A percentile compares a stretch with the other conserved stretches of the same genome.
Conservation (phyloP, 345 rosid species). For the Psidium guajava region DNA sequence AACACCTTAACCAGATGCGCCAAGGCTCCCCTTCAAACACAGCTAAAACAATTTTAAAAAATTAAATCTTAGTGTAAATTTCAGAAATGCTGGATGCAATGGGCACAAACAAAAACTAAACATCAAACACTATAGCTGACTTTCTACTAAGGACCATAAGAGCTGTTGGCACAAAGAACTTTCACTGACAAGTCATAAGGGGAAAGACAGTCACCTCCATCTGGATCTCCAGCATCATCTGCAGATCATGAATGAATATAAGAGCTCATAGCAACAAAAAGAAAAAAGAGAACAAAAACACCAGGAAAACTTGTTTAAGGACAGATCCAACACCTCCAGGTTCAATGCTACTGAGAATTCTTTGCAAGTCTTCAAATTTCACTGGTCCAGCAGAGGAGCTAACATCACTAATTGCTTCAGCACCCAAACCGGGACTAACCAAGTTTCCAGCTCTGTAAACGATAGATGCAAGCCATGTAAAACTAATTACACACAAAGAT, state of each 20-base stretch:
- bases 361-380: slow-evolving; percentile 76
- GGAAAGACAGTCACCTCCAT: slow-evolving; percentile 46
- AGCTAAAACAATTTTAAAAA: neutral
- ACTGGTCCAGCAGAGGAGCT: slow-evolving; percentile 88
- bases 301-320: neutral
- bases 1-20: too few relatives aligned
- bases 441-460: slow-evolving; percentile 67
- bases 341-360: slow-evolving; percentile 76
- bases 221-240: slow-evolving; percentile 56
- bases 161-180: neutral
- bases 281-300: neutral
- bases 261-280: slow-evolving; percentile 2
- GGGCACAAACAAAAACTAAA: neutral
- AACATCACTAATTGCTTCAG: slow-evolving; percentile 59
- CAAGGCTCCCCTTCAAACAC: too few relatives aligned
- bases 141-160: neutral
- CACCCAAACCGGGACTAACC: slow-evolving; percentile 43
- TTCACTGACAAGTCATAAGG: neutral
- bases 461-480: neutral
- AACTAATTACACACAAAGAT: neutral
- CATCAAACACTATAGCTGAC: neutral
- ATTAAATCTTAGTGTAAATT: neutral
- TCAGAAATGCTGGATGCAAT: neutral
- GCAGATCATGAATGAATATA: slow-evolving; percentile 20
- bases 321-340: slow-evolving; percentile 40